phyloP scores from a whole-genome alignment of 2,329 filamentous ascomycete genomes.

The Huntiella abstrusa region DNA sequence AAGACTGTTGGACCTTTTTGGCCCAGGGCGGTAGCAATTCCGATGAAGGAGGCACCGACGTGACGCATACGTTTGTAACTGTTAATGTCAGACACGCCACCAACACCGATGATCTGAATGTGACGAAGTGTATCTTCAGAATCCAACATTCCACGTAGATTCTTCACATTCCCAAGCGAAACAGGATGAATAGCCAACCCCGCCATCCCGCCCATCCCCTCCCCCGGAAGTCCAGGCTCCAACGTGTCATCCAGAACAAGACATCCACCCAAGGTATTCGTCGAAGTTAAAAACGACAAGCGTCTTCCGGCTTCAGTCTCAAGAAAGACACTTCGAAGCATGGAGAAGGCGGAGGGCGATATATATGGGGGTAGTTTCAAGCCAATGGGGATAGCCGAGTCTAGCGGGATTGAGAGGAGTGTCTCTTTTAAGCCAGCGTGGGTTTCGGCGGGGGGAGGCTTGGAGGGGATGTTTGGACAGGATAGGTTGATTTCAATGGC shows the following conservation, averaged over 20 bases:
- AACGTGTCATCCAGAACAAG: slow-evolving; percentile 29
- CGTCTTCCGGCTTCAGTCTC: slow-evolving; percentile 13
- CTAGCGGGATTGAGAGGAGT: slow-evolving; percentile 26
- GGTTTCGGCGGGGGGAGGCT: slow-evolving; percentile 54
- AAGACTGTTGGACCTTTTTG: slow-evolving; percentile 44
- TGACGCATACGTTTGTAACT: slow-evolving; percentile 47
- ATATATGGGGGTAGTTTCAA: slow-evolving; percentile 66
- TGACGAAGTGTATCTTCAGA: slow-evolving; percentile 25
- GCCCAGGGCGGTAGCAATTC: slow-evolving; percentile 50
- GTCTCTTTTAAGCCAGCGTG: slow-evolving; percentile 32
- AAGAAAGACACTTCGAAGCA: slow-evolving; percentile 32
- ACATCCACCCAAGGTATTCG: slow-evolving; percentile 52
- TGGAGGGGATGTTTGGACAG: slow-evolving; percentile 54
- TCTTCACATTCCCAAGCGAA: slow-evolving; percentile 56
- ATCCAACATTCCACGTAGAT: slow-evolving; percentile 42
- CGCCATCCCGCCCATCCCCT: slow-evolving; percentile 51
- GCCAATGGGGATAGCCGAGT: slow-evolving; percentile 28
- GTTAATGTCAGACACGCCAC: slow-evolving; percentile 46
- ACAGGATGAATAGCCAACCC: slow-evolving; percentile 55
- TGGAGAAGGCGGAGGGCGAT: slow-evolving; percentile 43
- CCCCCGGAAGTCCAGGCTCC: slow-evolving; percentile 24
- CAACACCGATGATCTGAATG: slow-evolving; percentile 51
- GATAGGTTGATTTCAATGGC: slow-evolving; percentile 63
- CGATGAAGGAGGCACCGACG: slow-evolving; percentile 48
- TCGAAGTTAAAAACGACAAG: slow-evolving; percentile 52